These are phyloP conservation scores for Guyanaporus albipodus DNA, from an alignment of 768 basidiomycete species.

Conservation along the genomic window DNA sequence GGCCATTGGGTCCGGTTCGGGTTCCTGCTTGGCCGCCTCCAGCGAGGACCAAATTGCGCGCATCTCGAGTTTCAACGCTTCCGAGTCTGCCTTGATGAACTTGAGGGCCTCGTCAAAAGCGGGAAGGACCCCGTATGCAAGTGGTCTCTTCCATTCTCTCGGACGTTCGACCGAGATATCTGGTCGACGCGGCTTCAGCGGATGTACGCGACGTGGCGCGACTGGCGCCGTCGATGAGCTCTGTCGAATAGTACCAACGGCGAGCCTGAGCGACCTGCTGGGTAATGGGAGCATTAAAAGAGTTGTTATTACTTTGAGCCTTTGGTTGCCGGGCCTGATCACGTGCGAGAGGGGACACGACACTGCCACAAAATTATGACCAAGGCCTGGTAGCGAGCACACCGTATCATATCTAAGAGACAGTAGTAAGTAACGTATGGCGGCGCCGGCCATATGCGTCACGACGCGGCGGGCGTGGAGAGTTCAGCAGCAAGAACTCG, in stretches of 20 bases:
- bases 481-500: conserved; percentile 17
- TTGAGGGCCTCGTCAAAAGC: conserved; percentile 84
- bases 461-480: conserved; percentile 31
- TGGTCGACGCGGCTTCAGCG: conserved; percentile 41
- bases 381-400: background rate
- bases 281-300: too few species aligned
- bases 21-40: conserved; percentile 18
- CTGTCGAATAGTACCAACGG: too few species aligned
- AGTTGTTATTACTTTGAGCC: too few species aligned
- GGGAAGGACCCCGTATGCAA: conserved; percentile 59
- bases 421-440: conserved; percentile 11
- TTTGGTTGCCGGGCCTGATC: too few species aligned
- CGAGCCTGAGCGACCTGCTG: too few species aligned
- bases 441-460: conserved; percentile 20
- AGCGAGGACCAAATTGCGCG: conserved; percentile 20
- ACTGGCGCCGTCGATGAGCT: background rate
- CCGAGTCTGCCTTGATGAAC: conserved; percentile 62
- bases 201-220: conserved; percentile 9
- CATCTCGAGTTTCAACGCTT: conserved; percentile 36
- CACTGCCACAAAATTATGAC: conserved; percentile 22
- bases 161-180: conserved; percentile 49
- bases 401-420: background rate
- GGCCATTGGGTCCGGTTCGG: conserved; percentile 32
- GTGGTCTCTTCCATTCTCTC: conserved; percentile 60
- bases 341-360: conserved; percentile 13